These are phyloP conservation scores for Cutaneotrichosporon mucoides DNA, from an alignment of 1,284 basidiomycete genomes.

Conservation along the genomic window DNA sequence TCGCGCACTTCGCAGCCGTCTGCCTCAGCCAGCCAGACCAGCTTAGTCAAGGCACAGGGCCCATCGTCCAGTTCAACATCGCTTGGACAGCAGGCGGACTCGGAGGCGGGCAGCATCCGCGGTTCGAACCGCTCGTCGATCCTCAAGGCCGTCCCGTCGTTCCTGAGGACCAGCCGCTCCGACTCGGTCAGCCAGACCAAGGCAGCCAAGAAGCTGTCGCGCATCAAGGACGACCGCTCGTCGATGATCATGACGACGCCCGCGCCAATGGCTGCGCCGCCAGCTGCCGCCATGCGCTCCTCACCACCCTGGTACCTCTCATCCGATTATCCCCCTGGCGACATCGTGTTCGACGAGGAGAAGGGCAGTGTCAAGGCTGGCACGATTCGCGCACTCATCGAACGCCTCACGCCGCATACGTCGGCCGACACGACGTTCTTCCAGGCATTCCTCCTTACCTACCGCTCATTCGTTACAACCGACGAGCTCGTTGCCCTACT, in stretches of 20 bases:
- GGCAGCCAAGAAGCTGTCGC: conserved; percentile 9
- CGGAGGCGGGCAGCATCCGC: conserved; percentile 28
- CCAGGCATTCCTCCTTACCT: conserved; percentile 93
- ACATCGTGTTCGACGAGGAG: conserved; percentile 72
- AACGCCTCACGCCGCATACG: conserved; percentile 85
- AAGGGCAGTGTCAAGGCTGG: conserved; percentile 82
- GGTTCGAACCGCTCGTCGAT: conserved; percentile 35
- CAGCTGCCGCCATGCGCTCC: conserved; percentile 19
- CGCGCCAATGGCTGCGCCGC: conserved; percentile 8
- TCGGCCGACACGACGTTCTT: conserved; percentile 64
- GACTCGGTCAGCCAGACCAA: conserved; percentile 23
- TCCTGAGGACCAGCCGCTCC: conserved; percentile 23
- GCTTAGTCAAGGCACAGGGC: conserved; percentile 15
- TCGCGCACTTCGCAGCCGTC: conserved; percentile 15
- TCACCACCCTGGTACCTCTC: conserved; percentile 79
- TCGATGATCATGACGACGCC: background rate
- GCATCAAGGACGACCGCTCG: background rate
- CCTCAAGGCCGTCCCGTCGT: conserved; percentile 36
- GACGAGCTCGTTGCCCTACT: conserved; percentile 84
- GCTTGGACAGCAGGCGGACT: conserved; percentile 31
- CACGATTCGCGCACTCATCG: conserved; percentile 77
- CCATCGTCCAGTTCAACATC: conserved; percentile 39
- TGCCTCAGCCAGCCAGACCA: conserved; percentile 24
- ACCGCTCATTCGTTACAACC: conserved; percentile 88
- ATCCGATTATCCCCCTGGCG: conserved; percentile 69